Evolutionary conservation across 2,329 filamentous ascomycete species (phyloP), one percentile per base, ranked within the genome.

Genomic region (Microdochium bolleyi): DNA sequence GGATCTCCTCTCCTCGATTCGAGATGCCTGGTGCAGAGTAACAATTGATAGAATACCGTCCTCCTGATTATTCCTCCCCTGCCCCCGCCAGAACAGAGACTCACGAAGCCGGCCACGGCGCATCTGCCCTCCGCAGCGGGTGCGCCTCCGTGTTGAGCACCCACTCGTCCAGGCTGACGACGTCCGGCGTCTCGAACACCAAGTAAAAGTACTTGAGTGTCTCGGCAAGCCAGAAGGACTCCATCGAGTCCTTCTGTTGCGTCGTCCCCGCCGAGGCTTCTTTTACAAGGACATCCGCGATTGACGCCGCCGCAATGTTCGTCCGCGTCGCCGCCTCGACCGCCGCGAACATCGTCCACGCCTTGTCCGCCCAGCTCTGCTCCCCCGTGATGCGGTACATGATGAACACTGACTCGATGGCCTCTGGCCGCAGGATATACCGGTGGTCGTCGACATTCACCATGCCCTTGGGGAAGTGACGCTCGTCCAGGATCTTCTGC

Each of bases 401-500:
- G 63, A 89, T 80, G 67, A 89, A 92, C 3, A 94, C 80, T 14
- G 83, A 87, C 71, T 92, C 88, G 52, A 92, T 89, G 2, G 88
- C 88, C 69, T 92, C 88, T 21, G 88, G 88, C 53, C 85, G 78
- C 48, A 89, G 73, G 27, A 87, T 80, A 62, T 88, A 89, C 52
- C 76, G 75, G 41, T 72, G 68, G 53, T 85, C 79, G 44, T 70
- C 66, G 49, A 85, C 74, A 19, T 71, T 70, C 2, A 76, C 71
- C 63, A 86, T 80, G 21, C 83, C 84, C 5, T 68, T 70, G 8
- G 77, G 75, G 4, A 86, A 60, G 11, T 70, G 70, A 53, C 74
- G 70, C 49, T 70, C 66, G n/a, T 65, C 61, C 52, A 77, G 70
- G 49, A 65, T 59, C 3, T 60, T 57, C 34, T 69, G 61, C 49